Base-by-base conservation (phyloP, 352 stramenopile species). In the Phytophthora crassamura region DNA sequence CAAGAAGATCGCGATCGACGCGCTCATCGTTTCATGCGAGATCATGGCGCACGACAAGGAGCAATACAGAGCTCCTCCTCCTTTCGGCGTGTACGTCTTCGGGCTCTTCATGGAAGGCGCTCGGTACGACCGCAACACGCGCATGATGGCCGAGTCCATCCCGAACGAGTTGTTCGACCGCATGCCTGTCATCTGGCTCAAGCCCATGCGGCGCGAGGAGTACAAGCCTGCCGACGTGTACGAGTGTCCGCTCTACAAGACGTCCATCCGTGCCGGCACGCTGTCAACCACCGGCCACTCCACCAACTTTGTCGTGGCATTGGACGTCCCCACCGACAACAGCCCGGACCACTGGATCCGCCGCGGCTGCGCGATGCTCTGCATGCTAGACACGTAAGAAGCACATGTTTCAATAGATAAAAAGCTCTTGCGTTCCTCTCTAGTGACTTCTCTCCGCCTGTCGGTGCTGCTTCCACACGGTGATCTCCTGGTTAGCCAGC, bases 61-160 rank as follows among this genome's bases (percentile, higher is more conserved):
- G 32, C 68, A 79, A 46, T 93, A 89, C 53, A 73, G 74, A 22
- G 39, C 62, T 4, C 63, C 84, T 28, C 88, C 87, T 3, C 68
- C 86, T 7, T 94, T 84, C 53, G 95, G 95, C n/a, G 89, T 95
- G 30, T 98, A 98, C 77, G 94, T 98, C 47, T 96, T 96, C 60
- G 95, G 95, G 0, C 76, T 98, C 3, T 98, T 97, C 78, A 97
- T 98, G 93, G 91, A 98, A 74, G 95, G 94, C 32, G 95, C 91
- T 7, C 74, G 91, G 2, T 98, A 95, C 61, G 91, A 98, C 62
- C 82, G 86, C 20, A 81, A 71, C 6, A 64, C 68, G 1, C 76
- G 78, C 35, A 80, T 84, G 61, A 91, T 98, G 69, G 88, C 85
- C 75, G 97, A 96, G 84, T 98, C 89, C 18, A 85, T 69, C 46